Conservation (phyloP, 768 basidiomycete genomes). For the Zangia roseola region DNA sequence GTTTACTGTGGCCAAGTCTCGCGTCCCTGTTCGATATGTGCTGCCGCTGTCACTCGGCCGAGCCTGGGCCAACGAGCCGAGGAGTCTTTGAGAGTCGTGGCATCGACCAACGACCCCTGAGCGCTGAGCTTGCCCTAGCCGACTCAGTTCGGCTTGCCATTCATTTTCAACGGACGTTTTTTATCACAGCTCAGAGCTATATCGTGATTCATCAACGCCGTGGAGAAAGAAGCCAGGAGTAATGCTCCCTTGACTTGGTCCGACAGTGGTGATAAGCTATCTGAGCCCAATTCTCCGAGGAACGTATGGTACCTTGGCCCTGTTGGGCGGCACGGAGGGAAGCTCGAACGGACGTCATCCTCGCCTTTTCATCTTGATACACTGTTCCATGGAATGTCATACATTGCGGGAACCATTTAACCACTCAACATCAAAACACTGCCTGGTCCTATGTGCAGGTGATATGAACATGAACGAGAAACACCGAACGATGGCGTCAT, state of each 20-base stretch:
- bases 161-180: too few relatives aligned
- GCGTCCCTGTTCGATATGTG: too few relatives aligned
- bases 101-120: too few relatives aligned
- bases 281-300: conserved; percentile 21
- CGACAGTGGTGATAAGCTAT: conserved; percentile 17
- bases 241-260: conserved; percentile 2
- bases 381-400: not conserved
- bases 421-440: not conserved
- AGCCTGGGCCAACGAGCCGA: too few relatives aligned
- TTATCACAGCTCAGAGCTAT: not conserved
- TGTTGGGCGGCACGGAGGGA: conserved; percentile 7
- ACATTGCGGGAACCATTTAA: conserved; percentile 7
- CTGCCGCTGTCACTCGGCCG: too few relatives aligned
- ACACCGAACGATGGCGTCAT: conserved; percentile 16
- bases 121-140: not conserved
- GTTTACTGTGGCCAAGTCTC: too few relatives aligned
- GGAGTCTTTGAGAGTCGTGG: too few relatives aligned
- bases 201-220: not conserved
- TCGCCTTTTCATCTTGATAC: not conserved
- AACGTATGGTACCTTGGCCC: not conserved
- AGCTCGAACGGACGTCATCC: not conserved
- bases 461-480: conserved; percentile 13
- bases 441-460: not conserved
- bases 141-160: not conserved
- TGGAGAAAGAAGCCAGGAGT: conserved; percentile 6